These are phyloP conservation scores for Ogataea neopini DNA, from an alignment of 805 yeast species.

Conservation along the genomic window DNA sequence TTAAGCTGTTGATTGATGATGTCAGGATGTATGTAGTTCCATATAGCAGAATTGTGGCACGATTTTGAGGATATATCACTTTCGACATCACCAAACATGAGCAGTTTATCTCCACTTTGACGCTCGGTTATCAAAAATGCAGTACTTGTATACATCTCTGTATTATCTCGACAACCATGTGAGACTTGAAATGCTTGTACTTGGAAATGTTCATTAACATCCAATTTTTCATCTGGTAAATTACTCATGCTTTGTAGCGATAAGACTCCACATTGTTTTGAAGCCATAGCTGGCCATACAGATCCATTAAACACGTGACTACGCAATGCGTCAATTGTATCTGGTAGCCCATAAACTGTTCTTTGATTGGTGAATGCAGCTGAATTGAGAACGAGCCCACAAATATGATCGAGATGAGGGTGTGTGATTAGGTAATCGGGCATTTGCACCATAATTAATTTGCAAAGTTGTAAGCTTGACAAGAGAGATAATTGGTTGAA, in stretches of 20 bases:
- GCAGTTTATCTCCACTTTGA: conserved; percentile 38
- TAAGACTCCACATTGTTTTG: conserved; percentile 27
- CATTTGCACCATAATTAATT: conserved; percentile 37
- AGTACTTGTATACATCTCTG: conserved; percentile 45
- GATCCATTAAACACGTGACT: conserved; percentile 66
- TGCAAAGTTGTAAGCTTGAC: conserved; percentile 16
- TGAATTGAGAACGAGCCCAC: conserved; percentile 68
- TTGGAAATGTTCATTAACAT: conserved; percentile 37
- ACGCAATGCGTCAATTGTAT: conserved; percentile 54
- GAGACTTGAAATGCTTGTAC: conserved; percentile 44
- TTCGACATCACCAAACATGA: conserved; percentile 86
- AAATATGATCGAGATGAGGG: conserved; percentile 81
- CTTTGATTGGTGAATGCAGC: conserved; percentile 49
- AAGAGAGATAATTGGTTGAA: conserved; percentile 5
- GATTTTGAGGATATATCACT: conserved; percentile 52
- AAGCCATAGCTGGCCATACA: conserved; percentile 76
- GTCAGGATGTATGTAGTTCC: conserved; percentile 55
- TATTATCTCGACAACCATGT: conserved; percentile 34
- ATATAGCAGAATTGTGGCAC: conserved; percentile 44
- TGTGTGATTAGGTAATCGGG: conserved; percentile 65
- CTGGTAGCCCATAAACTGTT: conserved; percentile 51
- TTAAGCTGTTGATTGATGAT: conserved; percentile 43
- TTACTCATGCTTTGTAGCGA: not conserved
- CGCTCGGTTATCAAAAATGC: conserved; percentile 54
- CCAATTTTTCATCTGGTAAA: conserved; percentile 1